Evolutionary conservation across 179 eudicot species (phyloP), one percentile per base, ranked within the genome.

Genomic region (Vitellaria paradoxa): DNA sequence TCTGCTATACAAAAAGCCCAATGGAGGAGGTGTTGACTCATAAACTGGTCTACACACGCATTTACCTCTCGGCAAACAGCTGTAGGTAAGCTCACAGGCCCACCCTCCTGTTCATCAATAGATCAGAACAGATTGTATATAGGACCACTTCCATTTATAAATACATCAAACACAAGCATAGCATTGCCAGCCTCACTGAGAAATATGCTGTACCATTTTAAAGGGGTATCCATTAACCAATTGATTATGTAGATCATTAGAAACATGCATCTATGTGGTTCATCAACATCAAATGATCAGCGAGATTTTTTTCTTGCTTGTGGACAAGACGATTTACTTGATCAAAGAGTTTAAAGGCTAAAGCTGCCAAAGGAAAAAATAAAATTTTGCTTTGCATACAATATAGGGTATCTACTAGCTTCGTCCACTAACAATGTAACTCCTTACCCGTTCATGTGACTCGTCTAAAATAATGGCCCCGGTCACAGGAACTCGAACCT

Each of bases 401-500:
- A 20, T 23, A 6, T 21, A 12, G 8, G 20, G 53, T 23, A 45
- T 23, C 53, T 61, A 55, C 30, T 6, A 55, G 53, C 66, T 73
- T 60, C 40, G 49, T 70, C 13, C n/a, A 50, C 26, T 70, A 49
- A 21, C 72, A 70, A 37, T 37, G 75, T 14, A 57, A 75, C 74
- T 75, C 23, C 89, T 89, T 88, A 96, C 99, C 93, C 96, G 83
- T 79, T 94, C 91, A 84, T 81, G 91, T 30, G 93, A 86, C 84
- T 91, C 88, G 67, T 96, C 99, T 83, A 96, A 84, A 81, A 96
- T 96, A 70, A 96, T 96, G 63, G 98, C 99, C 73, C 99, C 99
- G 5, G 97, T 96, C 45, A 96, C 99, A 57, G 99, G 99, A 80
- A 96, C 98, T 78, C 92, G 91, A 82, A 94, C 97, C 89, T 96